A percentile compares a stretch with the other conserved stretches of the same genome.
Conservation (phyloP, 192 early-diverging fungal genomes). For the Coemansia sp. region DNA sequence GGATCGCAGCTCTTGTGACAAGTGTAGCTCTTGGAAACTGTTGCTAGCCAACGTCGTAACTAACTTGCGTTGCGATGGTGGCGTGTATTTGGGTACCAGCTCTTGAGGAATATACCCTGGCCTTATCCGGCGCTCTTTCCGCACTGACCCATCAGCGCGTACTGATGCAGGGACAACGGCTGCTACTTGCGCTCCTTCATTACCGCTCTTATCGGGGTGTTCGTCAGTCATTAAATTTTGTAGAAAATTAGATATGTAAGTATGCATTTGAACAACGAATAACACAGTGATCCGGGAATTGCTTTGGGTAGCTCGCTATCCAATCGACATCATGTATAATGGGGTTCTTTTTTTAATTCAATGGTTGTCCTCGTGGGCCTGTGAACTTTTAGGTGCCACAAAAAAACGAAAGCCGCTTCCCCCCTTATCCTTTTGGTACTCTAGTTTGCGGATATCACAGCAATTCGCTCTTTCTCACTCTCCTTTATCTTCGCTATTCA, state of each 20-base stretch:
- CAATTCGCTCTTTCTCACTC: background rate
- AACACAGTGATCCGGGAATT: too few relatives aligned
- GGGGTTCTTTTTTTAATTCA: background rate
- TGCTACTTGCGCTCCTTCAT: background rate
- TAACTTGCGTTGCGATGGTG: conserved; percentile 20
- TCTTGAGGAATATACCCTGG: conserved; percentile 29
- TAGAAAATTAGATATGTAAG: background rate
- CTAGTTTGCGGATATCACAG: background rate
- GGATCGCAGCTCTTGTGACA: background rate
- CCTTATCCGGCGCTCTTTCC: conserved; percentile 29
- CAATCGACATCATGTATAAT: background rate
- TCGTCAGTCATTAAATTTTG: background rate
- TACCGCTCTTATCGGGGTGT: background rate
- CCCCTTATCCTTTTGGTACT: background rate
- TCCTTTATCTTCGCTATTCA: background rate
- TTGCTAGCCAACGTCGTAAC: background rate
- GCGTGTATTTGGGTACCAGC: conserved; percentile 12
- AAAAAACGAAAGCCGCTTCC: background rate
- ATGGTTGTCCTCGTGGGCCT: background rate
- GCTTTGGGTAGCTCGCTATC: background rate
- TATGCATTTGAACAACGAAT: too few relatives aligned
- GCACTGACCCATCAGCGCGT: conserved; percentile 29
- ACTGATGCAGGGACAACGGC: conserved; percentile 15
- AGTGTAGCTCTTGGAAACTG: background rate
- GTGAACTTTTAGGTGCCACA: background rate